Percentiles rank a stretch among this genome's conserved stretches.
These are phyloP conservation scores for Ganoderma boninense DNA, from an alignment of 1,284 basidiomycete genomes.

Conservation along the genomic window DNA sequence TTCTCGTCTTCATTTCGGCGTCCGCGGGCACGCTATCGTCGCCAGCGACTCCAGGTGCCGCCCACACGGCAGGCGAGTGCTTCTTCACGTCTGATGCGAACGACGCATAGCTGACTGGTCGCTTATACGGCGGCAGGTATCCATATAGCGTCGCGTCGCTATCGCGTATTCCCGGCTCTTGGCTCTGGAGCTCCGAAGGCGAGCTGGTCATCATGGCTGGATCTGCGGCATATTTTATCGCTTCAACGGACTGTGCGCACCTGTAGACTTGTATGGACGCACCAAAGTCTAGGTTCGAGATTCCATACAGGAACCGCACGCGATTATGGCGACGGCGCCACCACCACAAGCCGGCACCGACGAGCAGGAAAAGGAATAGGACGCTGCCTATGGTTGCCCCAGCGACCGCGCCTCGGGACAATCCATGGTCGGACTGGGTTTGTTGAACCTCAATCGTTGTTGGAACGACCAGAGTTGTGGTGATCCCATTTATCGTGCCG, in stretches of 20 bases:
- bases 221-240: not conserved
- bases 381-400: not conserved
- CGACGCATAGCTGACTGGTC: not conserved
- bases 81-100: not conserved
- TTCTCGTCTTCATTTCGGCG: not conserved
- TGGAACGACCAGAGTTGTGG: not conserved
- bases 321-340: not conserved
- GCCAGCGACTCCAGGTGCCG: not conserved
- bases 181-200: not conserved
- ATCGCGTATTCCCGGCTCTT: not conserved
- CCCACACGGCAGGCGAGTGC: not conserved
- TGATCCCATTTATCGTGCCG: not conserved
- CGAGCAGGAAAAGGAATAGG: not conserved
- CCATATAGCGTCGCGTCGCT: not conserved
- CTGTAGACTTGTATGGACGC: not conserved
- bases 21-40: not conserved
- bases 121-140: not conserved
- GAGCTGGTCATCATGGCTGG: slow-evolving; percentile 1
- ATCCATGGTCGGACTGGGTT: not conserved
- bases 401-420: not conserved
- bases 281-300: slow-evolving; percentile 4
- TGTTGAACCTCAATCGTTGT: not conserved
- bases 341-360: not conserved
- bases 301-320: not conserved
- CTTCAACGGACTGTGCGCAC: not conserved